Percentiles rank a stretch among this genome's conserved stretches.
phyloP scores from a whole-genome alignment of 1,284 basidiomycete species.

The Apiotrichum porosum region DNA sequence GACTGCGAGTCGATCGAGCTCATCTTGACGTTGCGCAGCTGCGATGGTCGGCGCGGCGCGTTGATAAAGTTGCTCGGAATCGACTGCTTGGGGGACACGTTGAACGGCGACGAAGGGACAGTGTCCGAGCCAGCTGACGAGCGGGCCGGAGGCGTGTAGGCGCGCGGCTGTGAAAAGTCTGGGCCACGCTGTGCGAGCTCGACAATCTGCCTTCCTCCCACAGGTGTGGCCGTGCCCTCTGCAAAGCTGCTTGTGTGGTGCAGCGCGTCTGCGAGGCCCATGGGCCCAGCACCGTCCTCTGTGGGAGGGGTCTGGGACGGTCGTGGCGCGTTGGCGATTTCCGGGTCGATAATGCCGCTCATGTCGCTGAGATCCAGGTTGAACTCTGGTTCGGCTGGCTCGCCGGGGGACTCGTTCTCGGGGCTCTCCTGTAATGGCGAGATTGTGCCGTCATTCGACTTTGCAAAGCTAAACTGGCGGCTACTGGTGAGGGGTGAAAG shows the following conservation, averaged over 20 bases:
- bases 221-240: neutral
- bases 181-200: neutral
- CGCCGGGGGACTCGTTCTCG: constrained; percentile 39
- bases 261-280: constrained; percentile 29
- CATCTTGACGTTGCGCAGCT: constrained; percentile 44
- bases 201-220: neutral
- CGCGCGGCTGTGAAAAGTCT: neutral
- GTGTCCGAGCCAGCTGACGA: constrained; percentile 7
- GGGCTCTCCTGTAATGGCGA: neutral
- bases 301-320: neutral
- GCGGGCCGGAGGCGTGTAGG: constrained; percentile 9
- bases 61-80: constrained; percentile 14
- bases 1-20: constrained; percentile 31
- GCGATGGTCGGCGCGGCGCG: constrained; percentile 44
- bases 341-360: constrained; percentile 72
- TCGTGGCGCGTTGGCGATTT: constrained; percentile 29
- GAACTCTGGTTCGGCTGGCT: constrained; percentile 46
- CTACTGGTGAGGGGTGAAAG: neutral
- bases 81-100: constrained; percentile 30
- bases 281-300: neutral
- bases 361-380: constrained; percentile 77
- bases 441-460: neutral
- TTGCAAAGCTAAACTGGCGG: neutral
- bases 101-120: constrained; percentile 32
- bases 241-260: constrained; percentile 26